Evolutionary conservation across 768 basidiomycete species (phyloP).

Genomic region (Ephemerocybe angulata): DNA sequence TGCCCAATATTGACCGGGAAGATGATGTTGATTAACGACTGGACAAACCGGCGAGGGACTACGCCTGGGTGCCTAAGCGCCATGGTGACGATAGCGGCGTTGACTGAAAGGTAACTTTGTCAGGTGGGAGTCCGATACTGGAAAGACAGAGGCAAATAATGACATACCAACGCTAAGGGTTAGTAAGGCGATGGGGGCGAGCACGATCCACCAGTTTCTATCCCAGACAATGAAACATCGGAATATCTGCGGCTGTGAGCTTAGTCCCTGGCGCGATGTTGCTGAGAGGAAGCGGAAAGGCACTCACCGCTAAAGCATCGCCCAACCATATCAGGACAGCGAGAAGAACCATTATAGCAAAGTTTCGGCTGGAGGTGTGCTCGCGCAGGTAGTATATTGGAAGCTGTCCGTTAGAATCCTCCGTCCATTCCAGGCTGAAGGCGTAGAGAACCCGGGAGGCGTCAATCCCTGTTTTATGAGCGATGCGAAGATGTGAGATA

Average conservation of each 20-base stretch:
- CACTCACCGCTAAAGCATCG: conserved; percentile 2
- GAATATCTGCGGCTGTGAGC: neutral
- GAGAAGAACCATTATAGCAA: neutral
- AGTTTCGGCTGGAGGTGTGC: neutral
- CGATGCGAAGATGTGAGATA: neutral
- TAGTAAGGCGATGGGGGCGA: neutral
- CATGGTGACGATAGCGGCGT: neutral
- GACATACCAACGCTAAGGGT: neutral
- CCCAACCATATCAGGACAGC: neutral
- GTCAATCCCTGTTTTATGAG: neutral
- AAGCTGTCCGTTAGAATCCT: neutral
- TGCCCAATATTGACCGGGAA: neutral
- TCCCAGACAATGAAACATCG: conserved; percentile 7
- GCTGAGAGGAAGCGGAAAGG: neutral
- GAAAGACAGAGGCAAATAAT: neutral
- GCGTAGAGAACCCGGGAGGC: conserved; percentile 1
- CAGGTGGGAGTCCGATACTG: neutral
- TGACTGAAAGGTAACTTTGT: neutral
- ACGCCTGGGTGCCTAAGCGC: neutral
- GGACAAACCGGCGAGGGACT: neutral
- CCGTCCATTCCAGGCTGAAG: neutral
- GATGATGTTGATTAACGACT: neutral
- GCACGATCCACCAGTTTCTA: neutral
- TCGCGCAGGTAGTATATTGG: neutral
- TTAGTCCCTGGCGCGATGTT: neutral